Base-by-base conservation (phyloP, 768 basidiomycete genomes). In the Strobilomyces confusus region DNA sequence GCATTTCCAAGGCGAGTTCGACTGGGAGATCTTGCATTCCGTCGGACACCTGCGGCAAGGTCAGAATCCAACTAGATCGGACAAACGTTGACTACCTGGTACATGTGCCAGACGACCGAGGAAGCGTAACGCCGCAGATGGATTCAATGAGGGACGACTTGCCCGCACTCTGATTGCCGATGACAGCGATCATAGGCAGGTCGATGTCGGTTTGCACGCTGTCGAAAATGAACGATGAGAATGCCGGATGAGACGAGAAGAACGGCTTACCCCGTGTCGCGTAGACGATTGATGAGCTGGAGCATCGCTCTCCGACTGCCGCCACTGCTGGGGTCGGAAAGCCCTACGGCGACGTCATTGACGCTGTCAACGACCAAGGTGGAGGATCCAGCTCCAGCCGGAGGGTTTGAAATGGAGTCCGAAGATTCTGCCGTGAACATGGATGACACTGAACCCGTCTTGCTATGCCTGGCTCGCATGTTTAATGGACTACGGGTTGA, bases 171-270 rank as follows among this genome's bases (percentile, higher is more conserved):
- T 90, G 88, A 2, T 75, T 78, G 1, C 88, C 87, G 17, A 88
- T 78, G 40, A 89, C 88, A 0, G 81, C 83, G 30, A 90, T 87
- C 56, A 82, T 80, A 0, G 89, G 88, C 0, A 90, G 69, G 58
- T 88, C 85, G 11, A 91, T 80, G 48, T 89, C 84, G 14, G 78
- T 72, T 55, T 88, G 80, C 0, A 85, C 84, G 0, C 87, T 89
- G 41, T 5, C 2, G 11, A 52, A 19, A 22, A 15, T 5, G 17
- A 5, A 48, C 22, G 33, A 13, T 43, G 17, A 56, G 19, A 12
- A 25, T 3, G 34, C 12, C 20, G 20, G 17, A 19, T 25, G 20
- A 11, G 11, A 38, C 8, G 26, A 38, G 32, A 30, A 33, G 32
- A 41, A 14, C 5, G 7, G 22, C 70, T 13, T 54, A 84, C 86